These are phyloP conservation scores for Arthrobotrys sphaeroides DNA, from an alignment of 2,329 filamentous ascomycete species.

Conservation along the genomic window DNA sequence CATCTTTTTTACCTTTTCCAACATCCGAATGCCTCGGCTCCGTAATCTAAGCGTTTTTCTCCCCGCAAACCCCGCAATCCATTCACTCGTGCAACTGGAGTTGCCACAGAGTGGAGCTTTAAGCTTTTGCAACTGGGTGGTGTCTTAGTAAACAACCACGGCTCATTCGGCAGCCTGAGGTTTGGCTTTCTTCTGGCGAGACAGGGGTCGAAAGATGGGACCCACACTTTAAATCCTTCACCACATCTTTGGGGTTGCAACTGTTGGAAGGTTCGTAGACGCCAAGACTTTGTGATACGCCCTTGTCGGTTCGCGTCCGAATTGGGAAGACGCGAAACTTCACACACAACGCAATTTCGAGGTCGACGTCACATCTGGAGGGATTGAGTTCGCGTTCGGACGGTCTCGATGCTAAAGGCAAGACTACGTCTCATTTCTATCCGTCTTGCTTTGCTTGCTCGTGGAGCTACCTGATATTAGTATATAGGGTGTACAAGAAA, in stretches of 20 bases:
- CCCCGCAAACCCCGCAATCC: slow-evolving; percentile 15
- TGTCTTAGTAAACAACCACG: slow-evolving; percentile 16
- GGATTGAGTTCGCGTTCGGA: no score
- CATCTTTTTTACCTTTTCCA: neutral
- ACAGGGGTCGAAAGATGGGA: neutral
- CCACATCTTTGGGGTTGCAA: neutral
- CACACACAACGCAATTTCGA: slow-evolving; percentile 4
- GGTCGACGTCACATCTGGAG: no score
- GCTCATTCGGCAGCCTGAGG: slow-evolving; percentile 16
- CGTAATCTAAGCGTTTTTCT: neutral
- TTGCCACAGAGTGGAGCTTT: slow-evolving; percentile 1
- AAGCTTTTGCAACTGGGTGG: neutral
- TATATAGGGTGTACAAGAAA: no score
- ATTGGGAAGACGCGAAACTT: slow-evolving; percentile 2
- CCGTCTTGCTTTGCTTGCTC: no score
- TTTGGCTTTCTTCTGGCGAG: slow-evolving; percentile 2
- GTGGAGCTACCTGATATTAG: no score
- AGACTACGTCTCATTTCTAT: no score
- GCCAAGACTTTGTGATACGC: neutral
- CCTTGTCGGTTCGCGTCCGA: neutral
- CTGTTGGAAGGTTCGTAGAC: neutral
- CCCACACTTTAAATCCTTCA: neutral
- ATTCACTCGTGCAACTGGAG: neutral
- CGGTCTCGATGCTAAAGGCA: no score
- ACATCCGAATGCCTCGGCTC: slow-evolving; percentile 41